phyloP scores from a whole-genome alignment of 1,139 yeast species.

The Candida anutae region DNA sequence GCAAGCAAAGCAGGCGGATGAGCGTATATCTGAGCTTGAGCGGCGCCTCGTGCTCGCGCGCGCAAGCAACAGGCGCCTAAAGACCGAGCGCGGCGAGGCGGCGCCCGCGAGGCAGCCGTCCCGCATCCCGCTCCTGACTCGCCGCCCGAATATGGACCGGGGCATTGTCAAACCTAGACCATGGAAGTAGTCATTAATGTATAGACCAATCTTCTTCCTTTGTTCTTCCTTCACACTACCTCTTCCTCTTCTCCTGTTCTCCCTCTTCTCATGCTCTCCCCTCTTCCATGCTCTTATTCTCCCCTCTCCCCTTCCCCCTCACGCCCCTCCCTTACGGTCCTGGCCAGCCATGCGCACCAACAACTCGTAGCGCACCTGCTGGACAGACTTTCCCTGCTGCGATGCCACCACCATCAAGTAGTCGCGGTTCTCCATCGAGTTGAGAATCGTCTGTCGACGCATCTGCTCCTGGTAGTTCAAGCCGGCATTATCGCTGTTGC shows the following conservation, averaged over 20 bases:
- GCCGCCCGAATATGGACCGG: too few species aligned
- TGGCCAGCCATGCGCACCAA: constrained; percentile 11
- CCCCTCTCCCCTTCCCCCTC: too few species aligned
- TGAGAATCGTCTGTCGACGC: constrained; percentile 31
- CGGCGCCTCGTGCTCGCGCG: constrained; percentile 16
- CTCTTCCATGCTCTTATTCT: too few species aligned
- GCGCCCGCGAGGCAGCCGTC: constrained; percentile 1
- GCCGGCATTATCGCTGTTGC: neutral
- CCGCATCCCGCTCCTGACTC: neutral
- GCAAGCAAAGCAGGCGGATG: constrained; percentile 18
- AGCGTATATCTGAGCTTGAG: constrained; percentile 15
- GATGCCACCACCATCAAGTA: constrained; percentile 36
- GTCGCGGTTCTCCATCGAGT: constrained; percentile 37
- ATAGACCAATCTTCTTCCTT: too few species aligned
- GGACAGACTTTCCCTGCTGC: constrained; percentile 37
- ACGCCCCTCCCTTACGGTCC: too few species aligned
- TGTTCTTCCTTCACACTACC: too few species aligned
- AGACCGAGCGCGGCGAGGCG: neutral
- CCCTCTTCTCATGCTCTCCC: too few species aligned
- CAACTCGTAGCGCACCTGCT: constrained; percentile 36
- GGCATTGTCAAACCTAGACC: too few species aligned
- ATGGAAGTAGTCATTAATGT: too few species aligned
- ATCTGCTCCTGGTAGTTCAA: constrained; percentile 30
- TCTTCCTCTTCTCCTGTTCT: too few species aligned
- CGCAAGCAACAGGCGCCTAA: constrained; percentile 14